Evolutionary conservation across 805 yeast species (phyloP).

Genomic region (Zygotorulaspora chibaensis): DNA sequence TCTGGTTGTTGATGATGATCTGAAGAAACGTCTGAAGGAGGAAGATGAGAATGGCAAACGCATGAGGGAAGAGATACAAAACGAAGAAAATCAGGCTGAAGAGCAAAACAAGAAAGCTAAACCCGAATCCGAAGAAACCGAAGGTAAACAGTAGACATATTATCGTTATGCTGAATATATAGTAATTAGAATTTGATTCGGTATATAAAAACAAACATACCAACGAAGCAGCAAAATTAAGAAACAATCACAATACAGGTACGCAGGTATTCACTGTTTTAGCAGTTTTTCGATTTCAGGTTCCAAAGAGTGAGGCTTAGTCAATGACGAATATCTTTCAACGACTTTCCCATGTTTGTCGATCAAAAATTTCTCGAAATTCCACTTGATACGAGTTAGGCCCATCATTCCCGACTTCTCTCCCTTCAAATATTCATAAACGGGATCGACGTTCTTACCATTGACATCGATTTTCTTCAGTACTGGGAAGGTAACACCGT

Average conservation of each 20-base stretch:
- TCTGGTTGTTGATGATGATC: conserved; percentile 22
- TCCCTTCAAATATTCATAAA: conserved; percentile 69
- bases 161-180: not conserved
- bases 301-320: conserved; percentile 61
- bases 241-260: not conserved
- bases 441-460: conserved; percentile 76
- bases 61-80: conserved; percentile 22
- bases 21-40: conserved; percentile 24
- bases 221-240: not conserved
- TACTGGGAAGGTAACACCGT: conserved; percentile 89
- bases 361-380: conserved; percentile 67
- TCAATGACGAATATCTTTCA: conserved; percentile 59
- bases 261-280: conserved; percentile 12
- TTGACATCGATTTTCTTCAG: conserved; percentile 85
- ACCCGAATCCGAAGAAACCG: conserved; percentile 7
- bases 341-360: conserved; percentile 53
- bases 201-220: too few species aligned
- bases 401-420: conserved; percentile 59
- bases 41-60: conserved; percentile 31
- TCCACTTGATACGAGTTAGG: conserved; percentile 70
- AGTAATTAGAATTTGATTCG: too few species aligned
- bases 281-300: conserved; percentile 56
- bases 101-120: conserved; percentile 13
- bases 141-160: not conserved
- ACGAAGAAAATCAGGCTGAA: conserved; percentile 9